A percentile compares a stretch with the other conserved stretches of the same genome.
Conservation (phyloP, 1,284 basidiomycete species). For the Ustilago shanxiensis region DNA sequence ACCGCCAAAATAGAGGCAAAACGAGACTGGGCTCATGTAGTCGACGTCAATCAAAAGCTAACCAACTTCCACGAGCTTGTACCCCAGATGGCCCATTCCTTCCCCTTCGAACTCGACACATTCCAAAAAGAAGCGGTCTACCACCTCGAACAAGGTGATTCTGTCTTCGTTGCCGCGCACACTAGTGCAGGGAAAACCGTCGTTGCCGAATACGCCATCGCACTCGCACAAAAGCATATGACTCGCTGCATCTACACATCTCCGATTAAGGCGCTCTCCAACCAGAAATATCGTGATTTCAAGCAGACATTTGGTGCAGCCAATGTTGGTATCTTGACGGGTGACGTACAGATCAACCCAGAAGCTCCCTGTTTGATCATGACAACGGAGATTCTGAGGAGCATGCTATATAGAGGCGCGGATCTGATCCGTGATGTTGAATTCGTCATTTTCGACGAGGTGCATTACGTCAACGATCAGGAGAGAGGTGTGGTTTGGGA, state of each 20-base stretch:
- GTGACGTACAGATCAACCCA: slow-evolving; percentile 99
- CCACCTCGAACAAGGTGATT: slow-evolving; percentile 96
- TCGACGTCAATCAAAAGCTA: slow-evolving; percentile 91
- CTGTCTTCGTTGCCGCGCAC: slow-evolving; percentile 98
- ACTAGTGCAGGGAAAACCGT: slow-evolving; percentile 99
- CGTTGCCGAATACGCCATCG: slow-evolving; percentile 98
- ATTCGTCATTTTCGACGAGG: slow-evolving; percentile 99
- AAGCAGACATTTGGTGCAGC: slow-evolving; percentile 93
- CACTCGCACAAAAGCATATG: slow-evolving; percentile 97
- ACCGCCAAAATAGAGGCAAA: slow-evolving; percentile 72
- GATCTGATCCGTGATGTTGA: slow-evolving; percentile 98
- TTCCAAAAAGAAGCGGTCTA: slow-evolving; percentile 99
- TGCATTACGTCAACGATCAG: slow-evolving; percentile 99
- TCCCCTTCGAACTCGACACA: slow-evolving; percentile 84
- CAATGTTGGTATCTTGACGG: slow-evolving; percentile 95
- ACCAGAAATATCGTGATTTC: slow-evolving; percentile 99
- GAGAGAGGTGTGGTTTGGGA: slow-evolving; percentile 99
- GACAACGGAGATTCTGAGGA: slow-evolving; percentile 94
- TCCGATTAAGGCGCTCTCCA: slow-evolving; percentile 97
- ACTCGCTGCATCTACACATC: slow-evolving; percentile 98
- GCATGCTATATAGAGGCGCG: slow-evolving; percentile 85
- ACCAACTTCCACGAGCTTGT: slow-evolving; percentile 88
- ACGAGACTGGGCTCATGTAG: slow-evolving; percentile 97
- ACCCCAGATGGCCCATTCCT: slow-evolving; percentile 87
- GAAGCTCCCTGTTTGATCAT: slow-evolving; percentile 94